Conservation (phyloP, 495 filamentous ascomycete genomes). For the Penicillium atrosanguineum region DNA sequence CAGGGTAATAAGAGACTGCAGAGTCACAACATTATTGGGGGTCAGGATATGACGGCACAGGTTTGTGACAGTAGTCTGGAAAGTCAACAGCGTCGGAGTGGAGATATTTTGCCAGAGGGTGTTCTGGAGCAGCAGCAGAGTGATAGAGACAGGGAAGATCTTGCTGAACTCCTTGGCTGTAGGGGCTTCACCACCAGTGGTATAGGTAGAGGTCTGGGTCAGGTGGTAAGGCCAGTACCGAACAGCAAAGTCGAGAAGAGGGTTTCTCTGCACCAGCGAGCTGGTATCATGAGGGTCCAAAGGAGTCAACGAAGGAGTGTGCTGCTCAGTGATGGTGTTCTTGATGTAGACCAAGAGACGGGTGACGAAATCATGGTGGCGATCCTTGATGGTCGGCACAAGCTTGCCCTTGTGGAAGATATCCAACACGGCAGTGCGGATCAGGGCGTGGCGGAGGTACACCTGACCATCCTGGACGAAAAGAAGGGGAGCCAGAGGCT, state of each 20-base stretch:
- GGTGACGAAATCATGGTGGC: slow-evolving; percentile 30
- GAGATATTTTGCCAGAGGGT: slow-evolving; percentile 31
- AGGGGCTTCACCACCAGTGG: slow-evolving; percentile 22
- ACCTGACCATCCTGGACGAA: slow-evolving; percentile 35
- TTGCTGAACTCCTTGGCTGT: slow-evolving; percentile 29
- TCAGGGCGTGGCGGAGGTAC: slow-evolving; percentile 32
- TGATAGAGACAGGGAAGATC: slow-evolving; percentile 26
- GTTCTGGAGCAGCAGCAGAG: slow-evolving; percentile 28
- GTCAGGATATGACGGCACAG: slow-evolving; percentile 27
- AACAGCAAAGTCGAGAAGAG: slow-evolving; percentile 36
- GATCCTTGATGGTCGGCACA: slow-evolving; percentile 26
- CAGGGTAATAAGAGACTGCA: slow-evolving; percentile 28
- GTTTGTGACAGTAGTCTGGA: slow-evolving; percentile 27
- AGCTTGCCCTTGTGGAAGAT: slow-evolving; percentile 29
- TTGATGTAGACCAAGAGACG: slow-evolving; percentile 34
- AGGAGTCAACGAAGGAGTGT: slow-evolving; percentile 28
- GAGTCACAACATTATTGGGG: slow-evolving; percentile 18
- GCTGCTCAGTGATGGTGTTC: slow-evolving; percentile 22
- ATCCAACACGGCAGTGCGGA: slow-evolving; percentile 30
- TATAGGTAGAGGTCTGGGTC: slow-evolving; percentile 25
- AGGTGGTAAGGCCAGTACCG: slow-evolving; percentile 38
- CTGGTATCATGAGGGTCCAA: slow-evolving; percentile 22
- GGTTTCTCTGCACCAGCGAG: slow-evolving; percentile 18
- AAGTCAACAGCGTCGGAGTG: slow-evolving; percentile 23
- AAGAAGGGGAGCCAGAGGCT: slow-evolving; percentile 26